phyloP scores from a whole-genome alignment of 148 eudicot species.

The Rhododendron kiyosumense region DNA sequence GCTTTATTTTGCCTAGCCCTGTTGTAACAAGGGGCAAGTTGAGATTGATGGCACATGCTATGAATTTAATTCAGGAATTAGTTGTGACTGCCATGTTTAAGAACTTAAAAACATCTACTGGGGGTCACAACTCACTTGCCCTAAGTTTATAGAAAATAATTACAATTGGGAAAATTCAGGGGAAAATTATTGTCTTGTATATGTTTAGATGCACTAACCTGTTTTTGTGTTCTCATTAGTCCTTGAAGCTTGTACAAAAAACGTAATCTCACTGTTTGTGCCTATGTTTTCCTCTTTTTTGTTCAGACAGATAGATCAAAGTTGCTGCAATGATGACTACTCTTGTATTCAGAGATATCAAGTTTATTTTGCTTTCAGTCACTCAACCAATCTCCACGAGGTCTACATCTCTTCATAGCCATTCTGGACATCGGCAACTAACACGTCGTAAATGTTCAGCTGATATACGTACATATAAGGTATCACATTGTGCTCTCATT shows the following conservation, averaged over 20 bases:
- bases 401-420: background rate
- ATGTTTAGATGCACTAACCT: background rate
- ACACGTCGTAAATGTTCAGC: background rate
- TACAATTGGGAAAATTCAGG: background rate
- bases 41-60: background rate
- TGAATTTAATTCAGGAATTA: background rate
- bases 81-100: background rate
- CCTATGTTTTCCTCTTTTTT: background rate
- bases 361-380: background rate
- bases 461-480: background rate
- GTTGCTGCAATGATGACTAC: background rate
- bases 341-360: background rate
- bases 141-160: background rate
- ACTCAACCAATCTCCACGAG: background rate
- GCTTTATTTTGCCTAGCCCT: background rate
- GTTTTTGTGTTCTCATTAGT: background rate
- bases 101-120: background rate
- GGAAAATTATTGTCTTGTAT: background rate
- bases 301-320: background rate
- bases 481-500: background rate
- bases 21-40: background rate
- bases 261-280: background rate
- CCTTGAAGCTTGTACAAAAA: background rate
- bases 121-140: background rate
- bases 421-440: background rate